Percentiles rank a stretch among this genome's conserved stretches.
phyloP scores from a whole-genome alignment of 1,284 basidiomycete genomes.

The Leccinum solheimii region DNA sequence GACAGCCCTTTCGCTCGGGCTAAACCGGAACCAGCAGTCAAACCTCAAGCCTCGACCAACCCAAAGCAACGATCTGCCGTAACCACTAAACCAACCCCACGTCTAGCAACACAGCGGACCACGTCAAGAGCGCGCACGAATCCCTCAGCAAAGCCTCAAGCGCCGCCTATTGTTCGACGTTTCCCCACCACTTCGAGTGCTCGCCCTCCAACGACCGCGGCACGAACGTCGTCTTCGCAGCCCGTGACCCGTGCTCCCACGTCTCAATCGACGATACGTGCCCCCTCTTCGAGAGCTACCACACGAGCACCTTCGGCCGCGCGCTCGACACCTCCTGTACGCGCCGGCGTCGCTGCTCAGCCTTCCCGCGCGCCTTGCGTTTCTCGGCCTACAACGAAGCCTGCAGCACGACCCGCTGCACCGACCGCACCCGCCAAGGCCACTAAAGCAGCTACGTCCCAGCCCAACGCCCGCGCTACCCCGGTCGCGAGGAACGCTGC shows the following conservation, averaged over 20 bases:
- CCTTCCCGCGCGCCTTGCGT: constrained; percentile 11
- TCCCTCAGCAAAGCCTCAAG: constrained; percentile 9
- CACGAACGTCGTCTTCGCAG: constrained; percentile 18
- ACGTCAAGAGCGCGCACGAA: constrained; percentile 5
- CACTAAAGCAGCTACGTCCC: constrained; percentile 7
- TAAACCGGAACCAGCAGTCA: constrained; percentile 15
- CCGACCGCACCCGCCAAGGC: neutral
- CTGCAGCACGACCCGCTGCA: constrained; percentile 8
- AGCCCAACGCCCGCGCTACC: neutral
- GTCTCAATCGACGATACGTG: constrained; percentile 23
- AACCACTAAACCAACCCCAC: constrained; percentile 3
- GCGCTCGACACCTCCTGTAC: constrained; percentile 21
- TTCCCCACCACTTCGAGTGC: constrained; percentile 2
- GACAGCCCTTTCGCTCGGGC: constrained; percentile 29
- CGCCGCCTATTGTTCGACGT: constrained; percentile 12
- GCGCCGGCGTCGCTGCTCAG: neutral
- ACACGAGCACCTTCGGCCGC: constrained; percentile 21
- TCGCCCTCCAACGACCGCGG: constrained; percentile 7
- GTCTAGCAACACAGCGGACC: constrained; percentile 12
- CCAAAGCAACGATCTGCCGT: neutral
- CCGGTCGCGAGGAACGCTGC: neutral
- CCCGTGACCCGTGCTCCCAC: constrained; percentile 27
- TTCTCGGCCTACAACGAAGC: constrained; percentile 13
- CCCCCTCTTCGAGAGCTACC: constrained; percentile 17
- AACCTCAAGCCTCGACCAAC: constrained; percentile 9